Conservation (phyloP, 257 asterid species). For the Echites panduratus region DNA sequence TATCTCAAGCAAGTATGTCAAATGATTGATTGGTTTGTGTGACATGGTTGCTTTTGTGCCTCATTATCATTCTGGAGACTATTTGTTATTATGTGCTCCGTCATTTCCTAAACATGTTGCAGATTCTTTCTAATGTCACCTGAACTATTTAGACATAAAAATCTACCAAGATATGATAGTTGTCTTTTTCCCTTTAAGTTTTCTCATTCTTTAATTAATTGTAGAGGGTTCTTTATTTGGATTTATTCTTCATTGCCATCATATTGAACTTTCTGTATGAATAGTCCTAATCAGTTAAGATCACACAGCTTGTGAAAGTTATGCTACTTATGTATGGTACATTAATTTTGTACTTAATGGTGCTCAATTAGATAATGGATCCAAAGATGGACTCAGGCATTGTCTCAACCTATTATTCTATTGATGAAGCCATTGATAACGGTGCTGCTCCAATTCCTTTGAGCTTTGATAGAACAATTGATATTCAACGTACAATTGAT, state of each 20-base stretch:
- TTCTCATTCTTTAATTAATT: not conserved
- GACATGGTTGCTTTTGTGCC: not conserved
- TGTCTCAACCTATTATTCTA: conserved; percentile 80
- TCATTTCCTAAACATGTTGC: not conserved
- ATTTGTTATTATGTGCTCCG: not conserved
- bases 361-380: conserved; percentile 79
- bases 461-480: conserved; percentile 74
- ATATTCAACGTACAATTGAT: conserved; percentile 62
- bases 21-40: not conserved
- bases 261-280: not conserved
- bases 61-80: not conserved
- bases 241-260: not conserved
- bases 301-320: not conserved
- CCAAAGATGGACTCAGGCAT: conserved; percentile 99
- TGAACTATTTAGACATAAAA: not conserved
- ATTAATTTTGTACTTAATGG: conserved; percentile 5
- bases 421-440: conserved; percentile 94
- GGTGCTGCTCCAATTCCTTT: conserved; percentile 98
- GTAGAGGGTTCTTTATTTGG: not conserved
- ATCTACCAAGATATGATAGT: not conserved
- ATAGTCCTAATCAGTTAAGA: not conserved
- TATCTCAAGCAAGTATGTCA: not conserved
- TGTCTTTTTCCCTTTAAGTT: not conserved
- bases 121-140: conserved; percentile 1
- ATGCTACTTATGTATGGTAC: conserved; percentile 10